Percentiles rank a stretch among this genome's conserved stretches.
Conservation (phyloP, 371 early-diverging fungal species). For the Nematocida ironsii region DNA sequence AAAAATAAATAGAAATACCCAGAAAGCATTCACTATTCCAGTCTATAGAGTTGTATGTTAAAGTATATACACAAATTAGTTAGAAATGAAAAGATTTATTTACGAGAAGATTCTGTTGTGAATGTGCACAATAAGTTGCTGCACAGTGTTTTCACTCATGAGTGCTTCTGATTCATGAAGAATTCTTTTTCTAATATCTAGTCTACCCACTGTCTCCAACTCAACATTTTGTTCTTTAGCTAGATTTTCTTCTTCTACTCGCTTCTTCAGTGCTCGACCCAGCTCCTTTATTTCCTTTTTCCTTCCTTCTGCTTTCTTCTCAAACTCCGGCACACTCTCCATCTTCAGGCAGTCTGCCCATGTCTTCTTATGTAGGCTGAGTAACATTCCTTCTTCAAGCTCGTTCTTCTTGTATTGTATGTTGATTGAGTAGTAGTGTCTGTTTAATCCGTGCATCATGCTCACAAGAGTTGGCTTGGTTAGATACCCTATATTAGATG, state of each 20-base stretch:
- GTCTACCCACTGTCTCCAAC: slow-evolving; percentile 65
- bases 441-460: slow-evolving; percentile 94
- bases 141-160: slow-evolving; percentile 64
- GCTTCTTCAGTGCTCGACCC: slow-evolving; percentile 62
- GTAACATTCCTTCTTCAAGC: slow-evolving; percentile 94
- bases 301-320: slow-evolving; percentile 68
- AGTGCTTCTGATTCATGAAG: slow-evolving; percentile 64
- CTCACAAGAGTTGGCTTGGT: slow-evolving; percentile 93
- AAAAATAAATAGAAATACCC: no score
- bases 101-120: slow-evolving; percentile 65
- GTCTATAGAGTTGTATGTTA: no score
- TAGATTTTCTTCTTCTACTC: slow-evolving; percentile 62
- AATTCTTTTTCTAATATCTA: slow-evolving; percentile 67
- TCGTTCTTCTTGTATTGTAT: slow-evolving; percentile 97
- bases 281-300: slow-evolving; percentile 70
- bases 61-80: no score
- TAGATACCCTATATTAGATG: slow-evolving; percentile 96
- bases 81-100: slow-evolving; percentile 29
- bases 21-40: no score
- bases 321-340: slow-evolving; percentile 74
- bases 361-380: slow-evolving; percentile 93
- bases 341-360: slow-evolving; percentile 93
- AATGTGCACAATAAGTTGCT: slow-evolving; percentile 66
- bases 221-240: slow-evolving; percentile 63
- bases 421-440: slow-evolving; percentile 96